Percentiles rank a stretch among this genome's conserved stretches.
These are phyloP conservation scores for Chaetoscypha palmicola DNA, from an alignment of 2,329 filamentous ascomycete species.

Conservation along the genomic window DNA sequence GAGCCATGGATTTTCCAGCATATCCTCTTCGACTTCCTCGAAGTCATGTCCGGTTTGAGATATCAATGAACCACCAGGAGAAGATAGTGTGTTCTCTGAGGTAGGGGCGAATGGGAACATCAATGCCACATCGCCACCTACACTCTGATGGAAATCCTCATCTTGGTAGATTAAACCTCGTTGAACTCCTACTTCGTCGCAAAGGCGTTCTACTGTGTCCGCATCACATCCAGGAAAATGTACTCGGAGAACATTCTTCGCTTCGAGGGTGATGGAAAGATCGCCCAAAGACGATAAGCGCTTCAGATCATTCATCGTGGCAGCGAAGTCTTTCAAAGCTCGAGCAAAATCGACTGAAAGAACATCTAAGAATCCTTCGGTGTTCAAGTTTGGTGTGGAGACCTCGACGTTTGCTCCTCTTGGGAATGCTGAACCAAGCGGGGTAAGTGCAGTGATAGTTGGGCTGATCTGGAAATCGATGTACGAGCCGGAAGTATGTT, in stretches of 20 bases:
- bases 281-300: constrained; percentile 72
- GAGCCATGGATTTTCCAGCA: constrained; percentile 27
- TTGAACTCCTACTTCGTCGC: constrained; percentile 78
- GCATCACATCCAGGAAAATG: constrained; percentile 89
- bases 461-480: constrained; percentile 86
- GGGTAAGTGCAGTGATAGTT: constrained; percentile 80
- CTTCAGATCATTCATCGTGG: constrained; percentile 74
- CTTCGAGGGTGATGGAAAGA: constrained; percentile 68
- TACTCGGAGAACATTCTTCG: constrained; percentile 58
- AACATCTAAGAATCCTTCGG: constrained; percentile 75
- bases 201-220: constrained; percentile 72
- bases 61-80: constrained; percentile 34
- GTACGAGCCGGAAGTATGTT: constrained; percentile 62
- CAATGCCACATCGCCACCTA: constrained; percentile 67
- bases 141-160: constrained; percentile 57
- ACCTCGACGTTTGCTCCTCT: constrained; percentile 33
- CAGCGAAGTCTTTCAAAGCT: constrained; percentile 74
- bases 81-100: constrained; percentile 33
- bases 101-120: constrained; percentile 80
- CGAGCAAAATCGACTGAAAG: constrained; percentile 84
- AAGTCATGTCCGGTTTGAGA: constrained; percentile 35
- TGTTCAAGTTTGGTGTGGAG: constrained; percentile 60
- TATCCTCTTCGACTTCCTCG: constrained; percentile 20
- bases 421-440: constrained; percentile 53
- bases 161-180: constrained; percentile 77